Conservation (phyloP, 805 yeast species). For the Myxozyma udenii region DNA sequence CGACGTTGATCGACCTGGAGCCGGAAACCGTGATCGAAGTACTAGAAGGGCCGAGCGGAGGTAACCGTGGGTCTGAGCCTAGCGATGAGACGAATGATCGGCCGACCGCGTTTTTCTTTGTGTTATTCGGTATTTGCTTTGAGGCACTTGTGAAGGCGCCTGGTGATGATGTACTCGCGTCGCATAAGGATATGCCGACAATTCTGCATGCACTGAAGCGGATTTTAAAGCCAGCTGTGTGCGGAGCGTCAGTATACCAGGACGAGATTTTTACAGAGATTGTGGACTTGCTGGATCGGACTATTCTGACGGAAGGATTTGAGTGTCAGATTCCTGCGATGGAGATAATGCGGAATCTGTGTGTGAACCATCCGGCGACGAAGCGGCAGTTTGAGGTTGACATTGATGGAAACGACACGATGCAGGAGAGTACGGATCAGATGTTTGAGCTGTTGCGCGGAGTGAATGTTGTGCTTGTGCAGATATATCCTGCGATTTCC, state of each 20-base stretch:
- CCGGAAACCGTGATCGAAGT: slow-evolving; percentile 46
- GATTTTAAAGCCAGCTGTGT: slow-evolving; percentile 54
- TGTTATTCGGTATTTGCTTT: slow-evolving; percentile 78
- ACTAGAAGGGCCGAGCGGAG: slow-evolving; percentile 52
- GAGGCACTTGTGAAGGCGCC: slow-evolving; percentile 59
- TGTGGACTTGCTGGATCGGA: slow-evolving; percentile 70
- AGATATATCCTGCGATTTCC: slow-evolving; percentile 57
- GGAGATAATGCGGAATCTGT: slow-evolving; percentile 58
- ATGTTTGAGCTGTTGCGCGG: slow-evolving; percentile 77
- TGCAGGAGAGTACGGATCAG: slow-evolving; percentile 64
- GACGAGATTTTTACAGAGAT: slow-evolving; percentile 71
- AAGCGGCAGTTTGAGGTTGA: slow-evolving; percentile 17
- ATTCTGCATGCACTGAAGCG: slow-evolving; percentile 51
- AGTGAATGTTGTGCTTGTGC: slow-evolving; percentile 59
- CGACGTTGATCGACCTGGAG: slow-evolving; percentile 57
- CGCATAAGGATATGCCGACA: slow-evolving; percentile 40
- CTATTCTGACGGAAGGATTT: slow-evolving; percentile 53
- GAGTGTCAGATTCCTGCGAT: slow-evolving; percentile 50
- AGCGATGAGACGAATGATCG: slow-evolving; percentile 32
- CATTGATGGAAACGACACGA: slow-evolving; percentile 41
- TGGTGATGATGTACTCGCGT: slow-evolving; percentile 26
- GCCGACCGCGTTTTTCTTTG: slow-evolving; percentile 58
- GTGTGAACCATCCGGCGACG: slow-evolving; percentile 44
- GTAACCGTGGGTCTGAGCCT: slow-evolving; percentile 12
- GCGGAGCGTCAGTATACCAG: slow-evolving; percentile 59